Evolutionary conservation across 1,284 basidiomycete species (phyloP).

Genomic region (Pisolithus thermaeus): DNA sequence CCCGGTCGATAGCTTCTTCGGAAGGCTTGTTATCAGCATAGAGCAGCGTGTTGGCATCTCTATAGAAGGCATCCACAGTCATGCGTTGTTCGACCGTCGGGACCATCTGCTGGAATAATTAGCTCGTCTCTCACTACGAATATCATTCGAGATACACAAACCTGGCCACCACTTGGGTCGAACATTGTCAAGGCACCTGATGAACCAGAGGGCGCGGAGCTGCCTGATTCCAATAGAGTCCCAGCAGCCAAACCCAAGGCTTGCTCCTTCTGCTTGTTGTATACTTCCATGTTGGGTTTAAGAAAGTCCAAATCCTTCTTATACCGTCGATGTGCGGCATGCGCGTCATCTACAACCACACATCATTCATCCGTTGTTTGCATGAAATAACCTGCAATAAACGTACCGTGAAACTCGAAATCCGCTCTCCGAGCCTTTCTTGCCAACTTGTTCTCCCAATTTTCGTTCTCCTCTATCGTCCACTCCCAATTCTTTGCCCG

Average conservation of each 20-base stretch:
- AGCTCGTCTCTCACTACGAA: constrained; percentile 3
- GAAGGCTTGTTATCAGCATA: constrained; percentile 93
- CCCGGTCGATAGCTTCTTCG: constrained; percentile 92
- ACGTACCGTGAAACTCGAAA: constrained; percentile 72
- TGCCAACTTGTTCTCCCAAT: constrained; percentile 86
- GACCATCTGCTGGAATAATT: constrained; percentile 33
- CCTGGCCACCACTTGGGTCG: constrained; percentile 41
- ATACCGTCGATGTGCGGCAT: constrained; percentile 84
- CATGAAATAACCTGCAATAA: constrained; percentile 16
- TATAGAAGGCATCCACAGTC: constrained; percentile 77
- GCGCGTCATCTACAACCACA: constrained; percentile 67
- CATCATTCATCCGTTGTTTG: neutral
- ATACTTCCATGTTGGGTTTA: constrained; percentile 81
- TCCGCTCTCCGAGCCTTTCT: constrained; percentile 73
- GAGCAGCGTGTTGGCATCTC: constrained; percentile 83
- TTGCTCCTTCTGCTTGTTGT: constrained; percentile 83
- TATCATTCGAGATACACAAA: constrained; percentile 26
- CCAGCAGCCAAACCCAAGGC: constrained; percentile 71
- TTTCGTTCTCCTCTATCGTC: constrained; percentile 90
- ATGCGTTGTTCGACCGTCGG: constrained; percentile 56
- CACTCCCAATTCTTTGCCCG: constrained; percentile 90
- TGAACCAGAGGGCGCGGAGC: constrained; percentile 26
- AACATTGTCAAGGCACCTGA: constrained; percentile 42
- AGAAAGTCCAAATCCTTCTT: constrained; percentile 85
- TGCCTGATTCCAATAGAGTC: constrained; percentile 39